A percentile compares a stretch with the other conserved stretches of the same genome.
phyloP scores from a whole-genome alignment of 495 filamentous ascomycete species.

The Aspergillus panamensis region DNA sequence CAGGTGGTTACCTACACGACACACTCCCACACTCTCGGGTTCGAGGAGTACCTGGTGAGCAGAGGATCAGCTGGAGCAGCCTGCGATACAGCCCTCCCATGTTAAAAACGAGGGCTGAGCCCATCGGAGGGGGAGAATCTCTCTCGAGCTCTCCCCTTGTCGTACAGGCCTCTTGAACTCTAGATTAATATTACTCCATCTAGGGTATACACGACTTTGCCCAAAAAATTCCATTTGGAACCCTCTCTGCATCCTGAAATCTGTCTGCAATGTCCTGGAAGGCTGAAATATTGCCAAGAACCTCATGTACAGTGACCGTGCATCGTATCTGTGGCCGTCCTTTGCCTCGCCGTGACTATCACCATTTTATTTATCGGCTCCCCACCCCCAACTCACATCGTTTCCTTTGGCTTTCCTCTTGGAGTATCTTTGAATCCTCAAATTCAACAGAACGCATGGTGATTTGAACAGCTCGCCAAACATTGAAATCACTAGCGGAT shows the following conservation, averaged over 20 bases:
- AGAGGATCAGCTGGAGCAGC: background rate
- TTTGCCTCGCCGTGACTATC: background rate
- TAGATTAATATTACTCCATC: background rate
- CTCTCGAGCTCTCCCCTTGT: background rate
- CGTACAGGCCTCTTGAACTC: background rate
- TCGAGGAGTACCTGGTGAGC: background rate
- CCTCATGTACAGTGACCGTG: background rate
- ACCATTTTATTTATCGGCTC: background rate
- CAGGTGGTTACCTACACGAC: background rate
- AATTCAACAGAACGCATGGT: background rate
- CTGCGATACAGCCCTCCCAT: background rate
- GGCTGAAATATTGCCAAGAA: slow-evolving; percentile 3
- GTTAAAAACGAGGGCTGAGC: slow-evolving; percentile 1
- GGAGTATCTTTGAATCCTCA: background rate
- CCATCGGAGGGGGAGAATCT: background rate
- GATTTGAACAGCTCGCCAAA: slow-evolving; percentile 5
- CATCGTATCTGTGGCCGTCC: background rate
- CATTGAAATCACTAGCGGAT: slow-evolving; percentile 6
- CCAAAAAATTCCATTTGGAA: background rate
- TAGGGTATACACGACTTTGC: background rate
- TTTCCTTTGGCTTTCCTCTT: background rate
- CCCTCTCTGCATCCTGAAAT: background rate
- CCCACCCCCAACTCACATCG: background rate
- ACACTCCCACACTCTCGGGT: background rate
- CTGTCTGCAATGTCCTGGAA: slow-evolving; percentile 1